Evolutionary conservation across 2,329 filamentous ascomycete species (phyloP).

Genomic region (Calonectria naviculata): DNA sequence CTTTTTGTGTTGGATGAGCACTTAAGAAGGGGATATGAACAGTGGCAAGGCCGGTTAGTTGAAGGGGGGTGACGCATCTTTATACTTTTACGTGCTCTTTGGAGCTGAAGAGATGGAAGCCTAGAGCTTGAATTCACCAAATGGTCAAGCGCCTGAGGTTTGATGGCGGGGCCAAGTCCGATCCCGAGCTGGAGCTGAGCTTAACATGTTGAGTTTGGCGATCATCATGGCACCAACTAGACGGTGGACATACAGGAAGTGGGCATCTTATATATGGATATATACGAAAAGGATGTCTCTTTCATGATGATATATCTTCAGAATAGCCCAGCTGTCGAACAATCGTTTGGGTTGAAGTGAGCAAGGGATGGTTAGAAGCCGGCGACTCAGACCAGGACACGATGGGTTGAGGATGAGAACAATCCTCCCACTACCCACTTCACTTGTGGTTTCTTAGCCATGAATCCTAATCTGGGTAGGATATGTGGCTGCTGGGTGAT

Average conservation of each 20-base stretch:
- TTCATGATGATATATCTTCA: not conserved
- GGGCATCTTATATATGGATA: too few relatives aligned
- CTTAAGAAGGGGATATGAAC: not conserved
- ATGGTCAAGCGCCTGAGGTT: not conserved
- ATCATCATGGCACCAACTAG: not conserved
- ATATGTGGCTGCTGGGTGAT: not conserved
- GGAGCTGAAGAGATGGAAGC: not conserved
- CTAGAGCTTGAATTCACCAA: too few relatives aligned
- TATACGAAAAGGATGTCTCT: too few relatives aligned
- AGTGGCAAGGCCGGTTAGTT: not conserved
- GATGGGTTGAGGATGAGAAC: not conserved
- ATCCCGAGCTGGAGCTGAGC: not conserved
- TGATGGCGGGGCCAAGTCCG: not conserved
- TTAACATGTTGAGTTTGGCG: not conserved
- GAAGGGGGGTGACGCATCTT: not conserved
- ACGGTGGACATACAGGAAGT: too few relatives aligned
- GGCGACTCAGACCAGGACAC: too few relatives aligned
- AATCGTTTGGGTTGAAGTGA: not conserved
- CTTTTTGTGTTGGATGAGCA: not conserved
- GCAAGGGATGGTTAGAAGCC: not conserved
- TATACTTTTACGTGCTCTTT: not conserved
- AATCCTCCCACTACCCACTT: not conserved
- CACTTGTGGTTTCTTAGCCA: too few relatives aligned
- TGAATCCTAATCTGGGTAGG: not conserved
- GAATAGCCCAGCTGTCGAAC: not conserved